Percentiles rank a stretch among this genome's conserved stretches.
Evolutionary conservation across 164 flowering plant species (phyloP).

Genomic region (Piper betle): DNA sequence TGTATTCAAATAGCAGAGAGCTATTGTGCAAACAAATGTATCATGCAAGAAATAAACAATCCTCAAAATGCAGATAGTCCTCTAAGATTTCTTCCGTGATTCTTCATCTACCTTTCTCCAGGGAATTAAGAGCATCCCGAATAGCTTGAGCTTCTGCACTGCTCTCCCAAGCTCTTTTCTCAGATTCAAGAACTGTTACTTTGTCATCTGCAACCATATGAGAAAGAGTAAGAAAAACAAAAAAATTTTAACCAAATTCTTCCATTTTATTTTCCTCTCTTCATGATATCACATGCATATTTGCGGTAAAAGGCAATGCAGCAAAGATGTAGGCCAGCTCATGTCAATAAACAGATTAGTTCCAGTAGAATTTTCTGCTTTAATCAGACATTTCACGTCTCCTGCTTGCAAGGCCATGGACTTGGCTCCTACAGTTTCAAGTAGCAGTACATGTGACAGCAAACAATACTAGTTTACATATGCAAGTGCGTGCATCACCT

Average conservation of each 20-base stretch:
- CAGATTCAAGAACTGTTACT: constrained; percentile 82
- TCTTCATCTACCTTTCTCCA: constrained; percentile 55
- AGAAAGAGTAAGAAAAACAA: neutral
- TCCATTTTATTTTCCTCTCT: neutral
- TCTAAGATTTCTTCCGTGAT: constrained; percentile 22
- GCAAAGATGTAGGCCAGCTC: too few species aligned
- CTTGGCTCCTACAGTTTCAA: too few species aligned
- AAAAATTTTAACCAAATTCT: neutral
- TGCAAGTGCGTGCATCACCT: too few species aligned
- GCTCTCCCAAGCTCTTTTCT: constrained; percentile 79
- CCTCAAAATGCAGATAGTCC: neutral
- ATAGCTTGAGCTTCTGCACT: constrained; percentile 77
- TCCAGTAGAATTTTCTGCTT: too few species aligned
- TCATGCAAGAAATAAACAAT: neutral
- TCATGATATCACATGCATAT: neutral
- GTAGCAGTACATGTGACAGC: too few species aligned
- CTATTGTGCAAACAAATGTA: neutral
- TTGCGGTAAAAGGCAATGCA: too few species aligned
- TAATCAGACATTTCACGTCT: too few species aligned
- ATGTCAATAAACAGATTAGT: too few species aligned
- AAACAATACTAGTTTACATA: too few species aligned
- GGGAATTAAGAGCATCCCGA: constrained; percentile 83
- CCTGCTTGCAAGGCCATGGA: too few species aligned
- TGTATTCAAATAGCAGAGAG: too few species aligned
- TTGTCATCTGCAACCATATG: constrained; percentile 54